phyloP scores from a whole-genome alignment of 169 alveolate species.

The Plasmodium blacklocki region DNA sequence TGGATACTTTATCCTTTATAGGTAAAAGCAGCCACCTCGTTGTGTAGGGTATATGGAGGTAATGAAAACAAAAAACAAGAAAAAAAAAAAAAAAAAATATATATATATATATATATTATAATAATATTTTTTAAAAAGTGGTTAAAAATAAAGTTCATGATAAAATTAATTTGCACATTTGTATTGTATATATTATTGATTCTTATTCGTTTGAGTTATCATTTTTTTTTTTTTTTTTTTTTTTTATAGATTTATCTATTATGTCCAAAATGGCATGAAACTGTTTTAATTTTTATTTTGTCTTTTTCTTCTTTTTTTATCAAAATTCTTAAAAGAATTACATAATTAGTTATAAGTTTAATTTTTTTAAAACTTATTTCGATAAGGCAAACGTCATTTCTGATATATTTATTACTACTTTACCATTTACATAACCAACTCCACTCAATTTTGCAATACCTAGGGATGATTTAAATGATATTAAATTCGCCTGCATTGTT shows the following conservation, averaged over 20 bases:
- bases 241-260: constrained; percentile 36
- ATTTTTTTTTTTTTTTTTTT: constrained; percentile 4
- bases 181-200: too few species aligned
- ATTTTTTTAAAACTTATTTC: constrained; percentile 13
- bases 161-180: too few species aligned
- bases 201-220: background rate
- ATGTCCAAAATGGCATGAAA: constrained; percentile 68
- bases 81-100: constrained; percentile 22
- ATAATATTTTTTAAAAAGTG: too few species aligned
- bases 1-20: constrained; percentile 19
- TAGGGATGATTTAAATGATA: constrained; percentile 76
- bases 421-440: constrained; percentile 79
- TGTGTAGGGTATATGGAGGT: constrained; percentile 86
- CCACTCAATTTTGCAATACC: constrained; percentile 83
- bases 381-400: constrained; percentile 82
- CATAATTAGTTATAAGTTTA: background rate
- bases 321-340: constrained; percentile 27
- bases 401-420: constrained; percentile 71
- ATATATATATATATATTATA: background rate
- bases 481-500: constrained; percentile 79
- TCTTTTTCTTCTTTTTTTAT: background rate
- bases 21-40: constrained; percentile 81
- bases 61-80: background rate
- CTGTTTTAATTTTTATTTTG: background rate
- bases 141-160: too few species aligned